phyloP scores from a whole-genome alignment of 2,329 filamentous ascomycete genomes.

The Didymosphaeria variabile region DNA sequence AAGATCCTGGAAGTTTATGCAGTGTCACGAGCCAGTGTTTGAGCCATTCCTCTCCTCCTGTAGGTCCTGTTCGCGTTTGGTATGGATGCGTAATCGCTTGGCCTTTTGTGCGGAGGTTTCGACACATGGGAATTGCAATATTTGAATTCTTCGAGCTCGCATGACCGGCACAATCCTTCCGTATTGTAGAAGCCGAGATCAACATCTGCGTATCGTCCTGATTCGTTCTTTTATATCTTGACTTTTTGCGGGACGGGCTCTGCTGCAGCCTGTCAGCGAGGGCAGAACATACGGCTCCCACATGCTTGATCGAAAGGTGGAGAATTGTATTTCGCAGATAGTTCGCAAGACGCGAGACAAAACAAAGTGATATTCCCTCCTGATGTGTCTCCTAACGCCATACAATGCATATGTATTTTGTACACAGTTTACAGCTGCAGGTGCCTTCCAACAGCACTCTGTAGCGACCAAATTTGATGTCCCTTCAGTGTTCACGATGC shows the following conservation, averaged over 20 bases:
- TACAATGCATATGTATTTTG: slow-evolving; percentile 3
- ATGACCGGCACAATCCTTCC: background rate
- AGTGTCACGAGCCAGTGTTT: background rate
- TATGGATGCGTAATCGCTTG: background rate
- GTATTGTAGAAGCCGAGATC: background rate
- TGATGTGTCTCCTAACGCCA: slow-evolving; percentile 1
- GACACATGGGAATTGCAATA: background rate
- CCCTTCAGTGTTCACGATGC: background rate
- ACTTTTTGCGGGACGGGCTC: background rate
- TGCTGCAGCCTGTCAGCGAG: background rate
- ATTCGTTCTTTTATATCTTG: background rate
- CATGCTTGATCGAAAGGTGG: background rate
- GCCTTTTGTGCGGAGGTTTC: background rate
- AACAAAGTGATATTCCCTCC: slow-evolving; percentile 9
- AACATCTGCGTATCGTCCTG: background rate
- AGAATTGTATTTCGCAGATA: background rate
- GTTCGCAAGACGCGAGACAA: background rate
- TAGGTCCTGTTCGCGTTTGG: background rate
- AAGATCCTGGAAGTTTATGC: background rate
- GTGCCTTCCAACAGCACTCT: background rate
- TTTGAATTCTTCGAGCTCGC: background rate
- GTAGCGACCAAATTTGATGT: background rate
- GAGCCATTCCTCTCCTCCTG: background rate
- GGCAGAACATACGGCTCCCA: background rate
- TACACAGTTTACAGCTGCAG: slow-evolving; percentile 10